A percentile compares a stretch with the other conserved stretches of the same genome.
phyloP scores from a whole-genome alignment of 2,329 filamentous ascomycete genomes.

The Paecilomyces niveus region DNA sequence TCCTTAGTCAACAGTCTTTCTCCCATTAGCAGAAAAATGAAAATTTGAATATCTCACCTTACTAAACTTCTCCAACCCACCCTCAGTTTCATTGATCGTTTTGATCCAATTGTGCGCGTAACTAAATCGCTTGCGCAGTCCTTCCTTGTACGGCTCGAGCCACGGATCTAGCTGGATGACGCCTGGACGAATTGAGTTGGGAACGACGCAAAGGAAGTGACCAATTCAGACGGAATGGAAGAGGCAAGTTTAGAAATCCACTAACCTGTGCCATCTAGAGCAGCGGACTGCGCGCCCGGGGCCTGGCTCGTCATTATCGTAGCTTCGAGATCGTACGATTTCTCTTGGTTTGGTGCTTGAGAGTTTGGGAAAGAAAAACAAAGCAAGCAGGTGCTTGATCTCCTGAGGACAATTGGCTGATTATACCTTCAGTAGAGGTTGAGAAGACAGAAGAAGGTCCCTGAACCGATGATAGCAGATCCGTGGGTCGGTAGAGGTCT shows the following conservation, averaged over 20 bases:
- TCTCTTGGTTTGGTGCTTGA: background rate
- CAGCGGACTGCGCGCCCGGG: background rate
- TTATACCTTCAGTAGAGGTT: background rate
- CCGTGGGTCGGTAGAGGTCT: background rate
- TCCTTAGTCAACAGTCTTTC: background rate
- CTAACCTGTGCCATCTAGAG: constrained; percentile 24
- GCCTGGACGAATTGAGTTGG: constrained; percentile 46
- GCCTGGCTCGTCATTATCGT: background rate
- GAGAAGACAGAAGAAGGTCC: background rate
- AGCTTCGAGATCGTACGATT: background rate
- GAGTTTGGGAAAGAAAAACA: background rate
- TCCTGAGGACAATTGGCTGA: background rate
- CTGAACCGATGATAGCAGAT: background rate
- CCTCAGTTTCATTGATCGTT: constrained; percentile 73
- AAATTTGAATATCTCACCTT: constrained; percentile 43
- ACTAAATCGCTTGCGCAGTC: constrained; percentile 66
- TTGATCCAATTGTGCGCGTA: constrained; percentile 84
- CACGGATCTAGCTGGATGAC: constrained; percentile 83
- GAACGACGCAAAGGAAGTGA: background rate
- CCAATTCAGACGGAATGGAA: background rate
- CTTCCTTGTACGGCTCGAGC: constrained; percentile 75
- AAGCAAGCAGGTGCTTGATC: background rate
- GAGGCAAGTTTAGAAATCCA: background rate
- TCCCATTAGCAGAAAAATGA: background rate
- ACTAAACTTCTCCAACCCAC: constrained; percentile 86